Evolutionary conservation across 768 basidiomycete genomes (phyloP).

Genomic region (Serendipita sp.): DNA sequence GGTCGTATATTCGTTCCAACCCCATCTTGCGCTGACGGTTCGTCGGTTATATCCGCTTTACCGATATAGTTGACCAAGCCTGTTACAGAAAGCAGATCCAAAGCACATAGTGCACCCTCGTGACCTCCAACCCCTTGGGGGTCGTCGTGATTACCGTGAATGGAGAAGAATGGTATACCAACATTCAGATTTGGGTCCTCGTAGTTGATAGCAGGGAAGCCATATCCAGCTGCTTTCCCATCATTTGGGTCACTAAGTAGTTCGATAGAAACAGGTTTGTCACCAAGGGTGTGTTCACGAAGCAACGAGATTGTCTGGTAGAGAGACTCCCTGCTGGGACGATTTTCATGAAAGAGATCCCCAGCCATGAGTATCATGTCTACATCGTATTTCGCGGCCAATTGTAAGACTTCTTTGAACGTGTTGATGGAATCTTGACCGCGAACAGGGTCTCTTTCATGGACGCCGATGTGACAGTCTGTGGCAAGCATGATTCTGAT

Average conservation of each 20-base stretch:
- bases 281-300: constrained; percentile 77
- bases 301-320: constrained; percentile 81
- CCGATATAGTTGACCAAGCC: constrained; percentile 97
- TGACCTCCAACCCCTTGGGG: constrained; percentile 81
- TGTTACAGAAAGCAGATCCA: constrained; percentile 86
- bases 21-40: constrained; percentile 47
- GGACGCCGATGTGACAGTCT: constrained; percentile 91
- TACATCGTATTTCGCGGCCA: constrained; percentile 81
- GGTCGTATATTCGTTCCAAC: constrained; percentile 78
- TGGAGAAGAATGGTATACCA: constrained; percentile 93
- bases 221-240: constrained; percentile 73
- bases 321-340: constrained; percentile 77
- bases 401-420: constrained; percentile 82
- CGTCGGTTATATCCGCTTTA: constrained; percentile 70
- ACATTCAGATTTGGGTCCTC: constrained; percentile 94
- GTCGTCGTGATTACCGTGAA: constrained; percentile 98
- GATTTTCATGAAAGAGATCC: constrained; percentile 95
- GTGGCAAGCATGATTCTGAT: constrained; percentile 81
- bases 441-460: constrained; percentile 84
- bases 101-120: constrained; percentile 91
- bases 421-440: constrained; percentile 93
- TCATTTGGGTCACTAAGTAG: constrained; percentile 85
- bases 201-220: constrained; percentile 93
- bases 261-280: constrained; percentile 81
- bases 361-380: constrained; percentile 92